Conservation (phyloP, 768 basidiomycete species). For the Melanogaster broomeanus region DNA sequence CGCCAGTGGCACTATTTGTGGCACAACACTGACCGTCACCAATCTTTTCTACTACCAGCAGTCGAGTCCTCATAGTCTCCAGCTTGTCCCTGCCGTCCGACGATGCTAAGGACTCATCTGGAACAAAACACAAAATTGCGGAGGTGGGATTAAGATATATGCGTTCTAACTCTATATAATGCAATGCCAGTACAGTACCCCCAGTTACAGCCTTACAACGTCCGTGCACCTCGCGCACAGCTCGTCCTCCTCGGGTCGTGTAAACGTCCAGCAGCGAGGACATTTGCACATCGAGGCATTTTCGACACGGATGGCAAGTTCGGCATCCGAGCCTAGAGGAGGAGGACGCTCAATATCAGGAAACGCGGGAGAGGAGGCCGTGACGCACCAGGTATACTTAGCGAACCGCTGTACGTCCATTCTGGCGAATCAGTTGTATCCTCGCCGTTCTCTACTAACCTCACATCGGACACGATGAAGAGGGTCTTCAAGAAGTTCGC, state of each 20-base stretch:
- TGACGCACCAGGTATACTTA: slow-evolving; percentile 48
- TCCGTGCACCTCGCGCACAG: slow-evolving; percentile 68
- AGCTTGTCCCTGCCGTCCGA: too few species aligned
- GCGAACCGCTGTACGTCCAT: slow-evolving; percentile 52
- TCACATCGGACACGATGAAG: slow-evolving; percentile 79
- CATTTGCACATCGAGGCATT: slow-evolving; percentile 73
- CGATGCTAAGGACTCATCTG: too few species aligned
- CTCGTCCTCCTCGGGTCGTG: slow-evolving; percentile 46
- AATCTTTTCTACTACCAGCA: too few species aligned
- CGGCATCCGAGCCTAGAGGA: slow-evolving; percentile 11
- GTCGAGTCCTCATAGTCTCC: too few species aligned
- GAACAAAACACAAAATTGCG: too few species aligned
- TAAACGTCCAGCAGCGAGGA: slow-evolving; percentile 89
- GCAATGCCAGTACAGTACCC: too few species aligned
- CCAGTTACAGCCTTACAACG: slow-evolving; percentile 8
- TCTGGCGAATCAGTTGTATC: slow-evolving; percentile 38
- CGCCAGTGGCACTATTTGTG: too few species aligned
- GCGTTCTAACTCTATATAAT: too few species aligned
- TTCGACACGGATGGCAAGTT: slow-evolving; percentile 52
- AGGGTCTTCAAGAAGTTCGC: slow-evolving; percentile 68
- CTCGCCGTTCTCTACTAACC: slow-evolving; percentile 48
- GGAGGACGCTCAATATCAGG: background rate
- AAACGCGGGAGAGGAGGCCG: background rate
- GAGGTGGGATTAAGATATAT: too few species aligned
- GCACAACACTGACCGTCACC: too few species aligned